A percentile compares a stretch with the other conserved stretches of the same genome.
phyloP scores from a whole-genome alignment of 2,329 filamentous ascomycete genomes.

The Ascochyta clinopodiicola region DNA sequence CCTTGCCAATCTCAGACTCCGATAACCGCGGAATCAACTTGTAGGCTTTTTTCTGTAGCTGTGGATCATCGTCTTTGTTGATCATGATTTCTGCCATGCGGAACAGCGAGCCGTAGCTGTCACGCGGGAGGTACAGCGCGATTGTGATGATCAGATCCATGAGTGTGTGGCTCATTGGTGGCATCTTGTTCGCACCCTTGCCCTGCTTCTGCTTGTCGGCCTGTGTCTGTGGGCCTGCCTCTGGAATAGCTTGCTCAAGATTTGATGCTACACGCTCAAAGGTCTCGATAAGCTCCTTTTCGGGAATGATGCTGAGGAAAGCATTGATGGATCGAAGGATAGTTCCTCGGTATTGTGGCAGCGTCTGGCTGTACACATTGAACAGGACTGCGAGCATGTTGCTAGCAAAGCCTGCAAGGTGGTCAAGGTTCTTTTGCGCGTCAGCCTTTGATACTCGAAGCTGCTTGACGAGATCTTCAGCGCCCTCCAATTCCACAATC shows the following conservation, averaged over 20 bases:
- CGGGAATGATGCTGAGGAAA: slow-evolving; percentile 86
- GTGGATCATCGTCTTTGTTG: slow-evolving; percentile 80
- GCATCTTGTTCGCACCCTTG: slow-evolving; percentile 74
- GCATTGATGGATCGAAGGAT: slow-evolving; percentile 95
- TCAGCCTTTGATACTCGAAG: slow-evolving; percentile 76
- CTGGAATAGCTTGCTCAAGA: slow-evolving; percentile 74
- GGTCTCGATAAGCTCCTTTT: slow-evolving; percentile 80
- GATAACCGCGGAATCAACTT: slow-evolving; percentile 93
- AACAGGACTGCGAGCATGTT: slow-evolving; percentile 97
- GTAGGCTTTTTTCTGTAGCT: slow-evolving; percentile 98
- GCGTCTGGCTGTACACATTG: slow-evolving; percentile 96
- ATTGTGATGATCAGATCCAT: slow-evolving; percentile 98
- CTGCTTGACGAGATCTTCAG: slow-evolving; percentile 77
- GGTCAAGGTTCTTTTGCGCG: slow-evolving; percentile 80
- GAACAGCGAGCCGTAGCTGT: slow-evolving; percentile 85
- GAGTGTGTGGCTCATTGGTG: slow-evolving; percentile 89
- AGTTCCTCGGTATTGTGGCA: slow-evolving; percentile 88
- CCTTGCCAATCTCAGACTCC: slow-evolving; percentile 76
- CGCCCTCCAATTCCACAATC: slow-evolving; percentile 72
- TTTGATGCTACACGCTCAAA: slow-evolving; percentile 86
- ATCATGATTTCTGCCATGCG: slow-evolving; percentile 85
- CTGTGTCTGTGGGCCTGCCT: slow-evolving; percentile 67
- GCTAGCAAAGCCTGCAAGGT: slow-evolving; percentile 78
- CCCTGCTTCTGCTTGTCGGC: slow-evolving; percentile 67
- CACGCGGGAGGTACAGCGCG: slow-evolving; percentile 86